Evolutionary conservation across 1,139 yeast genomes (phyloP), one percentile per base, ranked within the genome.

Genomic region (Suhomyces bokatorum): DNA sequence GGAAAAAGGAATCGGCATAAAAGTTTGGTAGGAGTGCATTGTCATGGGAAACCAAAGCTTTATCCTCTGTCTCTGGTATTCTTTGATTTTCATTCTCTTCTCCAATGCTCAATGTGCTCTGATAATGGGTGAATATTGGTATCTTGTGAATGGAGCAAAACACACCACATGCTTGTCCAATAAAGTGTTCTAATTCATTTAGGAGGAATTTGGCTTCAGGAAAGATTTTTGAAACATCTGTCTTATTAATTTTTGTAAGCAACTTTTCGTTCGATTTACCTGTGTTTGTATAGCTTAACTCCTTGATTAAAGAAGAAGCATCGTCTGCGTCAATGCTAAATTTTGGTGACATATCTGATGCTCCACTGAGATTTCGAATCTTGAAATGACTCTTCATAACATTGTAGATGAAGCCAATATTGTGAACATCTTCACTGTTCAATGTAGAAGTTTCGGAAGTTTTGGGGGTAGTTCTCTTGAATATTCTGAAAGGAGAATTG

Each of bases 11-110:
- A 14, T 49, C 56, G 11, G 75, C 70, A 37, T 64, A 62, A 44
- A 55, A 73, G 17, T 64, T 56, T 1, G 78, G 77, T 4, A 73
- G 52, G 33, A 74, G 55, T 17, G 59, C 16, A 49, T 73, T 73
- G 38, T 72, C 59, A 51, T 74, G 78, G 2, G 62, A 52, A 7
- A 74, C 60, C n/a, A 63, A 46, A 1, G 66, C 73, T 27, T 58
- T 60, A 46, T 69, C 75, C 7, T 26, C 16, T 7, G 8, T 28
- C 13, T 33, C 14, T n/a, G 6, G 12, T 13, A 12, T 9, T 14
- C 29, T 22, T n/a, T 13, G 11, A 5, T 16, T n/a, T 4, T 24
- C 3, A 12, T 41, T 43, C 1, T 24, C 30, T 26, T 42, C n/a
- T n/a, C n/a, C 39, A 4, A 35, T 37, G 17, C 49, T 53, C 3